Evolutionary conservation across 768 basidiomycete genomes (phyloP).

Genomic region (Mycena vulgaris): DNA sequence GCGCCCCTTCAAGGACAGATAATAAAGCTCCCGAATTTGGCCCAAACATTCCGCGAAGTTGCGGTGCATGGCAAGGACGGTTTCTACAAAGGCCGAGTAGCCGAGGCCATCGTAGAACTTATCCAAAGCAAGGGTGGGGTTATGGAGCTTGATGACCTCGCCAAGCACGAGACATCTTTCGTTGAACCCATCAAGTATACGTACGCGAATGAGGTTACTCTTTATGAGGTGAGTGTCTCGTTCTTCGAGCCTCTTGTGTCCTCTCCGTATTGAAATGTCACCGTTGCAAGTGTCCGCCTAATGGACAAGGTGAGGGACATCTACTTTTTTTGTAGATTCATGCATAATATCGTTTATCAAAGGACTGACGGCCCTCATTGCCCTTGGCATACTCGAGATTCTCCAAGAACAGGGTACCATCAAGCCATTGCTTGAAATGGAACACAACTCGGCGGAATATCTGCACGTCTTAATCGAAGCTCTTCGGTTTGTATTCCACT

Average conservation of each 20-base stretch:
- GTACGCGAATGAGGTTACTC: conserved; percentile 86
- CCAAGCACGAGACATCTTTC: conserved; percentile 81
- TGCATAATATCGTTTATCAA: conserved; percentile 10
- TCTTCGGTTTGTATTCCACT: conserved; percentile 68
- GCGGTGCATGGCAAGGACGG: conserved; percentile 90
- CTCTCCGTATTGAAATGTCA: conserved; percentile 14
- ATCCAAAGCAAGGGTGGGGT: conserved; percentile 90
- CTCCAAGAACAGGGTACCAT: conserved; percentile 83
- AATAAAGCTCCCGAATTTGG: conserved; percentile 86
- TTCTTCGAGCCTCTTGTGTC: neutral
- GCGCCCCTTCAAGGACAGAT: conserved; percentile 91
- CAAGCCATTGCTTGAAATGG: conserved; percentile 80
- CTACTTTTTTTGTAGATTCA: neutral
- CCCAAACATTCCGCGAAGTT: conserved; percentile 85
- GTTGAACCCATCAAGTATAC: conserved; percentile 95
- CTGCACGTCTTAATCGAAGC: conserved; percentile 91
- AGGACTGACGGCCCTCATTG: conserved; percentile 93
- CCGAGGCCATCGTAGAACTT: conserved; percentile 90
- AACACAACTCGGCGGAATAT: conserved; percentile 93
- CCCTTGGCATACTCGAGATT: conserved; percentile 92
- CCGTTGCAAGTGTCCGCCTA: conserved; percentile 89
- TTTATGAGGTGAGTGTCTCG: conserved; percentile 83
- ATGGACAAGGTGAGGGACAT: conserved; percentile 82
- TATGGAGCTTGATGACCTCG: conserved; percentile 95
- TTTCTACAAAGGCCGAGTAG: conserved; percentile 94